Evolutionary conservation across 169 alveolate species (phyloP), one percentile per base, ranked within the genome.

Genomic region (Cyclospora cayetanensis): DNA sequence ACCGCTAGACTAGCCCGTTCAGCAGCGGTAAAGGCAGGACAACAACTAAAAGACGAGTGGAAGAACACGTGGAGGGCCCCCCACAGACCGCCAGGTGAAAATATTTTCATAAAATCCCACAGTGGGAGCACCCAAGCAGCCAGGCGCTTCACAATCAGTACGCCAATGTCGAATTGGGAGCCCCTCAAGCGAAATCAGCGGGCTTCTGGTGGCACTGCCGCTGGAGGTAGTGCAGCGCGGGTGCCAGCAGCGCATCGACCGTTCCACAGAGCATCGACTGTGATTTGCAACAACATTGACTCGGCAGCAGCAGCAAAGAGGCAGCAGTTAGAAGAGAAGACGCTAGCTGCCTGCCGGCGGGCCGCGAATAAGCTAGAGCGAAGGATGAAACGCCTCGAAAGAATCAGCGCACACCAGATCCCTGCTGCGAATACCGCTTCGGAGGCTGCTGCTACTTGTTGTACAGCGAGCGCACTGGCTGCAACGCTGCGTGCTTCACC

Each of bases 251-350:
- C 74, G 4, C n/a, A n/a, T n/a, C n/a, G n/a, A n/a, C n/a, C n/a
- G n/a, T n/a, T n/a, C n/a, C n/a, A n/a, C n/a, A n/a, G n/a, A n/a
- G n/a, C n/a, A n/a, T n/a, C n/a, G n/a, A n/a, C n/a, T n/a, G n/a
- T n/a, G n/a, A n/a, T n/a, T n/a, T n/a, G n/a, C n/a, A n/a, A n/a
- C n/a, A n/a, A n/a, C n/a, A n/a, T n/a, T n/a, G 74, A 15, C 25
- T 34, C 74, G 31, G 37, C 74, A 63, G 74, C 74, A 63, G 74
- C 74, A 63, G 74, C 31, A 63, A n/a, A 63, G 12, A 63, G 74
- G 37, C 25, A 39, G 31, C 22, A 4, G 15, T 11, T 9, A 9
- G 74, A 63, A n/a, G 74, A 63, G 37, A 63, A n/a, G 74, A 63
- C 37, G 37, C 37, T 63, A 20, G 74, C 74, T 63, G 74, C 74